These are phyloP conservation scores for Colletotrichum gigasporum DNA, from an alignment of 2,329 filamentous ascomycete genomes.

Conservation along the genomic window DNA sequence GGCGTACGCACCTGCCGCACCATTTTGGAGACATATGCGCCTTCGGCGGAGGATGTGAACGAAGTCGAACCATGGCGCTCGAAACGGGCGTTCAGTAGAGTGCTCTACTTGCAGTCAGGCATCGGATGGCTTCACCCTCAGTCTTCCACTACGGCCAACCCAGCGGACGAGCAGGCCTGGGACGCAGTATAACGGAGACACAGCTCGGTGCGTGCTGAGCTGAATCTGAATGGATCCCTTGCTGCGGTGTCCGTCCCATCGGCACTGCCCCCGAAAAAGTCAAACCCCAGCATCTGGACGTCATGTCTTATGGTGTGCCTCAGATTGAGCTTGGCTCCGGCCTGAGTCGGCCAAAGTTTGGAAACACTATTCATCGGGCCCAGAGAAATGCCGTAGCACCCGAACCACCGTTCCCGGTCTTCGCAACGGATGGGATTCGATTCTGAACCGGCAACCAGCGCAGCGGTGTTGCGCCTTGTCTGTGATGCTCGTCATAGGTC, in stretches of 20 bases:
- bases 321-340: slow-evolving; percentile 15
- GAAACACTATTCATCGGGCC: slow-evolving; percentile 17
- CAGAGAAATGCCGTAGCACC: slow-evolving; percentile 17
- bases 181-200: neutral
- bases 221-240: neutral
- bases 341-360: slow-evolving; percentile 12
- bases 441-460: neutral
- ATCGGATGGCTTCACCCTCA: slow-evolving; percentile 1
- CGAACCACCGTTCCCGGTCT: slow-evolving; percentile 15
- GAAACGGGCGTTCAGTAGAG: slow-evolving; percentile 16
- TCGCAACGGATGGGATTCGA: neutral
- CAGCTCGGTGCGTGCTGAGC: neutral
- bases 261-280: neutral
- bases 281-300: slow-evolving; percentile 16
- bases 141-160: neutral
- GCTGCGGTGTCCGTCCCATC: slow-evolving; percentile 16
- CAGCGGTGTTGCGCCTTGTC: neutral
- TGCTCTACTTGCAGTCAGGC: slow-evolving; percentile 2
- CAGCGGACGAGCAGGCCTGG: neutral
- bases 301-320: slow-evolving; percentile 24
- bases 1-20: neutral
- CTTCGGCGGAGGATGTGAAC: neutral
- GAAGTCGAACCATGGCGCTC: slow-evolving; percentile 17
- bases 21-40: neutral
- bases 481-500: slow-evolving; percentile 1